Evolutionary conservation across 2,329 filamentous ascomycete species (phyloP).

Genomic region (Sphaerulina musiva): DNA sequence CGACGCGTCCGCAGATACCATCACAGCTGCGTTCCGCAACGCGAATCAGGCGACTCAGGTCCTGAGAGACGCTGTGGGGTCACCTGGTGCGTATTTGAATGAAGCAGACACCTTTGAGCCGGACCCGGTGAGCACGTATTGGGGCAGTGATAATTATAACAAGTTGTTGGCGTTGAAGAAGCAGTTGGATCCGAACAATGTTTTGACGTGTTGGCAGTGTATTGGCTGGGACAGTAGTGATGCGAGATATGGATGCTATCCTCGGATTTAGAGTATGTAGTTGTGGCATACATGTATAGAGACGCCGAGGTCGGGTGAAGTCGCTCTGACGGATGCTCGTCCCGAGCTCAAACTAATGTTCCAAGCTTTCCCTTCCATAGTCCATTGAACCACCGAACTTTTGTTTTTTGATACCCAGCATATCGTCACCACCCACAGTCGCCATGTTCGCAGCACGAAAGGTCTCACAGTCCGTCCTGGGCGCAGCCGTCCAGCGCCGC

Average conservation of each 20-base stretch:
- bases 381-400: not conserved
- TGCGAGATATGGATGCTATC: conserved; percentile 21
- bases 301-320: not conserved
- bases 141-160: conserved; percentile 21
- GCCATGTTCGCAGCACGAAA: conserved; percentile 66
- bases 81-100: conserved; percentile 23
- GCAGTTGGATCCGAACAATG: conserved; percentile 21
- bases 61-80: conserved; percentile 5
- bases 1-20: conserved; percentile 1
- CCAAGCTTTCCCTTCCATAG: not conserved
- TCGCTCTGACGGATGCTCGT: too few species aligned
- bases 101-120: conserved; percentile 23
- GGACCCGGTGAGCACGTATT: conserved; percentile 16
- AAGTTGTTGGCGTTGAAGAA: conserved; percentile 20
- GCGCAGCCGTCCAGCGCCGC: conserved; percentile 44
- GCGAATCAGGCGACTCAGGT: conserved; percentile 11
- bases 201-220: conserved; percentile 22
- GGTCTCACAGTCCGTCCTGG: conserved; percentile 37
- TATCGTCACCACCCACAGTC: conserved; percentile 16
- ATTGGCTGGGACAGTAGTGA: conserved; percentile 19
- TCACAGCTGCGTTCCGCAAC: conserved; percentile 11
- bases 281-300: not conserved
- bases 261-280: not conserved
- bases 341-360: not conserved
- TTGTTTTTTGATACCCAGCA: not conserved